Base-by-base conservation (phyloP, 2,329 filamentous ascomycete genomes). In the Botrytis medusae region DNA sequence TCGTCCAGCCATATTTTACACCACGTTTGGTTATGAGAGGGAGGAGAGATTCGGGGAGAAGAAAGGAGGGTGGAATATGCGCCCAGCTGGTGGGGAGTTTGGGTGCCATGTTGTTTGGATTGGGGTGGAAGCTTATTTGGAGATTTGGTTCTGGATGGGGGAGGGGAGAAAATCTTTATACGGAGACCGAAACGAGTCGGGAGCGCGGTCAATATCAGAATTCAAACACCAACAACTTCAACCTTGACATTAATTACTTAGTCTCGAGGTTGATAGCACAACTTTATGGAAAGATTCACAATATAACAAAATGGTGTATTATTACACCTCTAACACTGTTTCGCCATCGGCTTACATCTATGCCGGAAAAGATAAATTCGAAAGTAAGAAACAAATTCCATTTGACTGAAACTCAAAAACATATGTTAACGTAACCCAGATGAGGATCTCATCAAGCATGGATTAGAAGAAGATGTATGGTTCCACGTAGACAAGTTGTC, bases 401-500 rank as follows among this genome's bases (percentile, higher is more conserved):
- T 29, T 25, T 32, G 10, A 16, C 29, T 12, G 46, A 68, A 54
- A 16, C 4, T 20, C 18, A 62, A 69, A 54, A 44, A 51, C 34
- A 34, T 34, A 73, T 62, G 71, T 73, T 73, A 59, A 63, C 67
- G n/a, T 40, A 63, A 14, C 62, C 76, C 81, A 99, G 96, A 98
- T 85, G 96, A 99, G 87, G 94, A 97, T 78, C 84, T 99, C 79
- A 98, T 99, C 82, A 93, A 95, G 80, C 92, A 93, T 82, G 96
- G 96, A 77, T 93, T 94, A 88, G 94, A 98, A 68, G 92, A 97
- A 82, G 96, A 99, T 85, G 91, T 99, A 80, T 99, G 96, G 96
- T 99, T 99, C 81, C 96, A 99, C 86, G 96, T 92, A 79, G 96
- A 99, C 86, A 99, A 99, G 82, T 88, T 99, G 48, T 98, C 95